Percentiles rank a stretch among this genome's conserved stretches.
phyloP scores from a whole-genome alignment of 805 yeast genomes.

The Hanseniaspora lachancei region DNA sequence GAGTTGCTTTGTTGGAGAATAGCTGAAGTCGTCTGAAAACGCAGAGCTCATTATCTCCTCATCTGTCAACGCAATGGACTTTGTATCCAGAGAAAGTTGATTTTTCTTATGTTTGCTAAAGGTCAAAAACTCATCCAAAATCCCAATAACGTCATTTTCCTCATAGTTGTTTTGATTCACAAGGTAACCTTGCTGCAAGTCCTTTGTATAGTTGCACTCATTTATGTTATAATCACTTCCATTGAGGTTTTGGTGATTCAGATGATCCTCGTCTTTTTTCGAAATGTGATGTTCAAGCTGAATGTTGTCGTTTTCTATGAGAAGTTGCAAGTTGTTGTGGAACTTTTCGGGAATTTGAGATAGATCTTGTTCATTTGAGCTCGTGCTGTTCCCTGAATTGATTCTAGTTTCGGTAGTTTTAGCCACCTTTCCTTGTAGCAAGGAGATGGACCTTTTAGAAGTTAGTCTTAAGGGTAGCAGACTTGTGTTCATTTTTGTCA shows the following conservation, averaged over 20 bases:
- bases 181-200: background rate
- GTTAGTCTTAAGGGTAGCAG: conserved; percentile 23
- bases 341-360: conserved; percentile 1
- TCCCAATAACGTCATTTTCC: conserved; percentile 1
- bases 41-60: conserved; percentile 9
- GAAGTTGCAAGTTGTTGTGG: background rate
- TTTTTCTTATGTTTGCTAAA: background rate
- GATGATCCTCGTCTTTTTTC: background rate
- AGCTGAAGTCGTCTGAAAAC: background rate
- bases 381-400: background rate
- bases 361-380: background rate
- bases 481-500: conserved; percentile 24
- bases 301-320: background rate
- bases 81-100: background rate
- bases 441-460: conserved; percentile 3
- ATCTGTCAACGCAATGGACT: background rate
- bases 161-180: background rate
- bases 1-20: conserved; percentile 25
- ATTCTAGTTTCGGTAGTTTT: background rate
- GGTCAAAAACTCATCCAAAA: conserved; percentile 4
- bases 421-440: background rate
- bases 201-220: background rate
- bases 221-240: background rate
- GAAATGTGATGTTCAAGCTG: background rate
- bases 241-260: background rate